Percentiles rank a stretch among this genome's conserved stretches.
phyloP scores from a whole-genome alignment of 768 basidiomycete genomes.

The Lactarius psammicola region DNA sequence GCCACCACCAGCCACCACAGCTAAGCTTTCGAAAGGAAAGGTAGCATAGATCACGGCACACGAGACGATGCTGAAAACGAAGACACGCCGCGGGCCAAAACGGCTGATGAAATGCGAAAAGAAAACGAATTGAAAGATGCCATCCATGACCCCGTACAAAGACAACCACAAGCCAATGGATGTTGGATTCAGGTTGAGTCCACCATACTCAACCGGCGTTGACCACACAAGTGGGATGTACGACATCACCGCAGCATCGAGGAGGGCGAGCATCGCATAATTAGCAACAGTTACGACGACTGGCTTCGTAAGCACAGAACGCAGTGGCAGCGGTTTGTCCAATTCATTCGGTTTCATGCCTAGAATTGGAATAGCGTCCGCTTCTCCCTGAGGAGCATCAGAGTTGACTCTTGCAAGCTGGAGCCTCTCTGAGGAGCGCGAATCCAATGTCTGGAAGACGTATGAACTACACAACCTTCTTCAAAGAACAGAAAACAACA shows the following conservation, averaged over 20 bases:
- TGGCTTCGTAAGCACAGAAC: conserved; percentile 18
- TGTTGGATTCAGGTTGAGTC: conserved; percentile 39
- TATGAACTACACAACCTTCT: background rate
- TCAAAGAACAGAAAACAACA: background rate
- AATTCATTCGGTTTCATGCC: background rate
- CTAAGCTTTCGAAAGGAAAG: conserved; percentile 32
- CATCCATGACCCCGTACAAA: conserved; percentile 37
- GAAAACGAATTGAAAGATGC: conserved; percentile 39
- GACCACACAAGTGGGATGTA: conserved; percentile 48
- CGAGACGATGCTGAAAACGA: conserved; percentile 31
- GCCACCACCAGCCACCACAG: background rate
- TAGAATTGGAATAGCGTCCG: background rate
- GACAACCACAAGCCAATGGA: conserved; percentile 40
- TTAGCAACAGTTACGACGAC: conserved; percentile 45
- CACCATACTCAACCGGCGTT: conserved; percentile 28
- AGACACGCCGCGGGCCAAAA: conserved; percentile 39
- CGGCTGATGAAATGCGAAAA: conserved; percentile 38
- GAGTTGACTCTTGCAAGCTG: background rate
- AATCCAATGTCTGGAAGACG: background rate
- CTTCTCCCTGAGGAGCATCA: background rate
- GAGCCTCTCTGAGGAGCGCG: background rate
- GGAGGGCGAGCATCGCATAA: conserved; percentile 43
- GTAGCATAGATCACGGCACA: conserved; percentile 30
- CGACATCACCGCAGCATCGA: conserved; percentile 40
- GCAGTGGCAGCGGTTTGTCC: conserved; percentile 35